Evolutionary conservation across 2,329 filamentous ascomycete genomes (phyloP).

Genomic region (Aspergillus niger): DNA sequence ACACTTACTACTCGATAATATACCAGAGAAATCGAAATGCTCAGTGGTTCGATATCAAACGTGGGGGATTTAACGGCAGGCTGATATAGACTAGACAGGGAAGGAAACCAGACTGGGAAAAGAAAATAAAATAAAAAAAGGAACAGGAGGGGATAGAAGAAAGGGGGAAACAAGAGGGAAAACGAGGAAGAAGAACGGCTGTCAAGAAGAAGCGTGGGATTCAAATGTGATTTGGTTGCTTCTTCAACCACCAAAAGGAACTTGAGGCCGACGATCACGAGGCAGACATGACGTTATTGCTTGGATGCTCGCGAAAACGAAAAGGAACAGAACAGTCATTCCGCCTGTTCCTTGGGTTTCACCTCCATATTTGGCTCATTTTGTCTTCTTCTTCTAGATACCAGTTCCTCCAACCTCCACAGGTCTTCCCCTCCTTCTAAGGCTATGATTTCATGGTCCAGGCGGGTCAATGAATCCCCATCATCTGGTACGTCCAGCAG

Average conservation of each 20-base stretch:
- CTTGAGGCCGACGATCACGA: constrained; percentile 14
- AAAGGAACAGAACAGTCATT: background rate
- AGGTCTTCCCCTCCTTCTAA: background rate
- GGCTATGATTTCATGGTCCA: constrained; percentile 8
- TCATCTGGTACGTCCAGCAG: constrained; percentile 9
- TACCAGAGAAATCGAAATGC: too few relatives aligned
- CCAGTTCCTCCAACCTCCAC: background rate
- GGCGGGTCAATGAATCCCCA: background rate
- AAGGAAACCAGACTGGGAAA: too few relatives aligned
- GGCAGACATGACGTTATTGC: constrained; percentile 17
- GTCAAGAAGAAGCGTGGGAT: background rate
- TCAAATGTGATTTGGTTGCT: background rate
- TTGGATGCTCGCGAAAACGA: background rate
- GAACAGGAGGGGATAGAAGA: background rate
- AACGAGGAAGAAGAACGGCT: background rate
- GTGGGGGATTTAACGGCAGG: background rate
- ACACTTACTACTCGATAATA: too few relatives aligned
- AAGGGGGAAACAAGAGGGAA: background rate
- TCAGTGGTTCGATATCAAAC: too few relatives aligned
- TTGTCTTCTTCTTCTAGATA: background rate
- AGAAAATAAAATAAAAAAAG: background rate
- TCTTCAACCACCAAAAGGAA: background rate
- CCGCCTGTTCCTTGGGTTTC: background rate
- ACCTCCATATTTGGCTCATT: too few relatives aligned
- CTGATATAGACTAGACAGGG: background rate